phyloP scores from a whole-genome alignment of 768 basidiomycete genomes.

The Candolleomyces efflorescens region DNA sequence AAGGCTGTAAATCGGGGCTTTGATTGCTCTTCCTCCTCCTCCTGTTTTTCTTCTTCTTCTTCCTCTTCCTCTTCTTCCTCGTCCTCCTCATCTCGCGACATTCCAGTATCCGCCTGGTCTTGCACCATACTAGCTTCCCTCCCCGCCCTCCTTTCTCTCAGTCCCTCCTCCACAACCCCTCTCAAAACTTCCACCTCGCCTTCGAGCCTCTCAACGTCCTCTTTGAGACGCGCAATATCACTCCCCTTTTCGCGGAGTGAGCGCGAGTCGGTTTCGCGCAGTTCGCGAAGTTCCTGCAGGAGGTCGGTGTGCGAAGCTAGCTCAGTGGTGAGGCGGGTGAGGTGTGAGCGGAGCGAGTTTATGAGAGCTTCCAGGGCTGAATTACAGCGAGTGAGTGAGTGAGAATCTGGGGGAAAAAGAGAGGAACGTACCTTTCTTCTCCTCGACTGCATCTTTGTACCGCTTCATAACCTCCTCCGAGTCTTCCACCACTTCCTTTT shows the following conservation, averaged over 20 bases:
- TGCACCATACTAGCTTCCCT: conserved; percentile 37
- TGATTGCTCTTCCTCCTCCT: conserved; percentile 15
- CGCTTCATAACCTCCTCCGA: conserved; percentile 40
- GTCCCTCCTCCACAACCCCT: conserved; percentile 81
- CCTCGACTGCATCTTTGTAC: conserved; percentile 77
- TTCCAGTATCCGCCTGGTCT: conserved; percentile 24
- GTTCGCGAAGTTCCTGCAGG: conserved; percentile 57
- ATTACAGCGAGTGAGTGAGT: conserved; percentile 19
- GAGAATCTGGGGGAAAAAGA: conserved; percentile 3
- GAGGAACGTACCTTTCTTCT: conserved; percentile 72
- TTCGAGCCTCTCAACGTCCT: conserved; percentile 77
- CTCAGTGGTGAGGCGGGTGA: conserved; percentile 74
- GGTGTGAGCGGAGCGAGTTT: conserved; percentile 64
- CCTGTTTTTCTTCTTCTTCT: conserved; percentile 4
- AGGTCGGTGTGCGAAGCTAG: conserved; percentile 72
- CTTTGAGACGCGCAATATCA: conserved; percentile 64
- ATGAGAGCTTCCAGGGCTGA: conserved; percentile 82
- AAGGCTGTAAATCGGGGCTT: too few species aligned
- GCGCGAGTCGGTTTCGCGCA: conserved; percentile 59
- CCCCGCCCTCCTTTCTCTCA: conserved; percentile 63
- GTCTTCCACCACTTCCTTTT: conserved; percentile 24
- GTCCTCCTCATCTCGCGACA: conserved; percentile 30
- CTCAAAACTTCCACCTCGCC: conserved; percentile 86
- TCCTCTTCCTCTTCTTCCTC: conserved; percentile 21
- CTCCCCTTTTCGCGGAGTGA: conserved; percentile 54